Percentiles rank a stretch among this genome's conserved stretches.
Conservation (phyloP, 768 basidiomycete species). For the Auriscalpium microsporum region DNA sequence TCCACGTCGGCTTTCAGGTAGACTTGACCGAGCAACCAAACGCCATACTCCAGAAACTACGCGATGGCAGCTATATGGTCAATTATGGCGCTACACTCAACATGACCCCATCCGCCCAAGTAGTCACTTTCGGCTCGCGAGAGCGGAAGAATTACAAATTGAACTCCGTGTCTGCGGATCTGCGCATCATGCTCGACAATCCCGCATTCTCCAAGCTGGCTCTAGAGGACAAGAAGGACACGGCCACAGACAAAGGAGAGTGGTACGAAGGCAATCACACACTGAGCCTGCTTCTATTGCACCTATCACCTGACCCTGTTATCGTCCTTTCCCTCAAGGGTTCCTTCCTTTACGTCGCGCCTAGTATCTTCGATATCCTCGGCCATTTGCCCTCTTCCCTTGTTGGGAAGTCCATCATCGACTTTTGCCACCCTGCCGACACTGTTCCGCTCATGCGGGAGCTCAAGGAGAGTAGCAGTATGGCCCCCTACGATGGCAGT, state of each 20-base stretch:
- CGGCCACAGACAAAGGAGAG: constrained; percentile 5
- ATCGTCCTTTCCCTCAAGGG: constrained; percentile 92
- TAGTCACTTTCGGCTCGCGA: constrained; percentile 14
- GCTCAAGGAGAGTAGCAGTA: constrained; percentile 61
- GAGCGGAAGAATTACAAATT: constrained; percentile 24
- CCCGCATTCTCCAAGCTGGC: constrained; percentile 34
- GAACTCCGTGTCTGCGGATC: constrained; percentile 41
- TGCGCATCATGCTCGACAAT: constrained; percentile 41
- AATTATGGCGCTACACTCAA: constrained; percentile 36
- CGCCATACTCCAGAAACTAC: constrained; percentile 69
- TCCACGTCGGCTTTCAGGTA: constrained; percentile 94
- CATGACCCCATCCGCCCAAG: constrained; percentile 5
- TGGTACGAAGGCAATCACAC: constrained; percentile 34
- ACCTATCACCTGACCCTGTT: constrained; percentile 67
- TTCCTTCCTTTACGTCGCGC: constrained; percentile 85
- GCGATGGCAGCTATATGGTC: constrained; percentile 68
- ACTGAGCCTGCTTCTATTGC: constrained; percentile 54
- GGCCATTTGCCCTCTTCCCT: constrained; percentile 86
- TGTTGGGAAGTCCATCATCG: constrained; percentile 65
- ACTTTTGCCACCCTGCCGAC: constrained; percentile 85
- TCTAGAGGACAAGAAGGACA: constrained; percentile 8
- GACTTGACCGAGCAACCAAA: constrained; percentile 84
- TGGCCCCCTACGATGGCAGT: constrained; percentile 11
- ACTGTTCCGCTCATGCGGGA: constrained; percentile 87
- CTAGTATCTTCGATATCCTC: constrained; percentile 65